phyloP scores from a whole-genome alignment of 208 protist species.

The Leptomonas pyrrhocoris region DNA sequence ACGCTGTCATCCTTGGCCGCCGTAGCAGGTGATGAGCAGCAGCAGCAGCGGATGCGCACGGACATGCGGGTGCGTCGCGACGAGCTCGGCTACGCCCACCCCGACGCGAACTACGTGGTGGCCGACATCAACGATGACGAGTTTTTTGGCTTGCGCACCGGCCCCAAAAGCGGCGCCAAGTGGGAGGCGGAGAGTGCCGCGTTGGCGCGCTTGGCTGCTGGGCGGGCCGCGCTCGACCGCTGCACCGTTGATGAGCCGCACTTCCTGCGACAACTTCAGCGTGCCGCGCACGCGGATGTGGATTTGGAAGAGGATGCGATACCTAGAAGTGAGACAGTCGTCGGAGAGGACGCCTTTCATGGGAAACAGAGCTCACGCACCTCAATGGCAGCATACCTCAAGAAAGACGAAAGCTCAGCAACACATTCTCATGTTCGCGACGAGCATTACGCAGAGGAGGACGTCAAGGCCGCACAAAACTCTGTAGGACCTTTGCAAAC shows the following conservation, averaged over 20 bases:
- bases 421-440: neutral
- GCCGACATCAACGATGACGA: conserved; percentile 86
- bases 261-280: conserved; percentile 4
- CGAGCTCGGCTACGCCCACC: conserved; percentile 44
- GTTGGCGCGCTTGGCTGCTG: conserved; percentile 5
- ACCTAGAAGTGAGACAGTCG: neutral
- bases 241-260: conserved; percentile 17
- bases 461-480: neutral
- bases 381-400: neutral
- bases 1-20: neutral
- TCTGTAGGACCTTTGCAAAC: neutral
- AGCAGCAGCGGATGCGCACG: no score
- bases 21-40: neutral
- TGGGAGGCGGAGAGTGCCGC: conserved; percentile 20
- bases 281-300: neutral
- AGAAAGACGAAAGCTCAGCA: neutral
- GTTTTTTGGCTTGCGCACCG: conserved; percentile 52
- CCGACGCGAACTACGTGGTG: conserved; percentile 52
- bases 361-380: neutral
- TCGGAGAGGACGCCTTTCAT: neutral
- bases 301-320: neutral
- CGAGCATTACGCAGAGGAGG: neutral
- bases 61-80: conserved; percentile 27
- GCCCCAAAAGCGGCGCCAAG: conserved; percentile 26
- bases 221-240: conserved; percentile 11